Percentiles rank a stretch among this genome's conserved stretches.
These are phyloP conservation scores for Ricinus communis DNA, from an alignment of 345 rosid species.

Conservation along the genomic window DNA sequence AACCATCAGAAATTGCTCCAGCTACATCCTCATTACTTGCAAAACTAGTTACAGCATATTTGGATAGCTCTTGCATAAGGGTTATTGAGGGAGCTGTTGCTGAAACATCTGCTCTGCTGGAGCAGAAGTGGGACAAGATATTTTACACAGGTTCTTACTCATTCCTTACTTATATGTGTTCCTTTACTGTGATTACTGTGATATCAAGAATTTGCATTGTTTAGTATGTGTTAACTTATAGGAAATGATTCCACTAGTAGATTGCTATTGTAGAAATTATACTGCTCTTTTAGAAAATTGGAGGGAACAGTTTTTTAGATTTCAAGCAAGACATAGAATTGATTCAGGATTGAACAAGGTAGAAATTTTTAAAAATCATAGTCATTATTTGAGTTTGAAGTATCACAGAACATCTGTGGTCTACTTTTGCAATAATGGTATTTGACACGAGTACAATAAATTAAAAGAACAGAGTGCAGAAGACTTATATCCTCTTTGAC, in stretches of 20 bases:
- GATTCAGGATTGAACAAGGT: neutral
- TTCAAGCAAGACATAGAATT: neutral
- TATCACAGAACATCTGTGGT: neutral
- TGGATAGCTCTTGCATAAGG: constrained; percentile 65
- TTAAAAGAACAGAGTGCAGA: neutral
- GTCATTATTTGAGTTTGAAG: neutral
- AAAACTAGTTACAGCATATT: constrained; percentile 55
- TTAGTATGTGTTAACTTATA: neutral
- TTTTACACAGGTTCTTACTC: constrained; percentile 75
- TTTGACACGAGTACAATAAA: neutral
- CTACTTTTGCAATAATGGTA: neutral
- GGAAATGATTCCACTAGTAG: neutral
- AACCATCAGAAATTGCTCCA: constrained; percentile 93
- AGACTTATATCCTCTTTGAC: neutral
- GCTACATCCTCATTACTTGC: constrained; percentile 70
- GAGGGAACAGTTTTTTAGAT: neutral
- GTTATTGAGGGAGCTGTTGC: constrained; percentile 82
- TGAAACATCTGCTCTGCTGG: constrained; percentile 75
- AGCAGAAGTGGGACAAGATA: constrained; percentile 98
- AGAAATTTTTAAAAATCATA: constrained; percentile 5
- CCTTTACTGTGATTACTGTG: constrained; percentile 6
- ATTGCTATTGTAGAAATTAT: neutral
- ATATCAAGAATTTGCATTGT: neutral
- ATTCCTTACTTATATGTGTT: neutral
- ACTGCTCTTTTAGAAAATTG: neutral